Conservation (phyloP, 2,329 filamentous ascomycete species). For the Pseudogymnoascus sp. region DNA sequence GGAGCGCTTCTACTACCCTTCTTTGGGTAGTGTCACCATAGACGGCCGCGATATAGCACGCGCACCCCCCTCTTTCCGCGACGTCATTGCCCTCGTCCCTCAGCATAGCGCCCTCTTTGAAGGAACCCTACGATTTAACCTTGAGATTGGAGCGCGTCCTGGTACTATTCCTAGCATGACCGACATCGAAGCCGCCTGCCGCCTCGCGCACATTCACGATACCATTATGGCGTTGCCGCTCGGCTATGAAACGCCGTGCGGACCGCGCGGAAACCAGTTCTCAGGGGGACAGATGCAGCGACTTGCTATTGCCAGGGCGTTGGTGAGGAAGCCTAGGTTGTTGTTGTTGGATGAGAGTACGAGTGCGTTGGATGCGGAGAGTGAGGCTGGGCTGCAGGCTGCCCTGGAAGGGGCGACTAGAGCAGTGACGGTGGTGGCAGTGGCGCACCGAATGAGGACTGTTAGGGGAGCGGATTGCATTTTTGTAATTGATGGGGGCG, state of each 20-base stretch:
- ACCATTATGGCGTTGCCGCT: conserved; percentile 54
- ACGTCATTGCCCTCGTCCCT: conserved; percentile 46
- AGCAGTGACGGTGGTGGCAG: conserved; percentile 48
- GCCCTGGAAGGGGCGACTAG: conserved; percentile 50
- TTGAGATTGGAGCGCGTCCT: conserved; percentile 46
- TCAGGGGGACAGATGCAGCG: conserved; percentile 76
- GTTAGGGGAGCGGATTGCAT: conserved; percentile 49
- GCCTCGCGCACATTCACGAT: conserved; percentile 62
- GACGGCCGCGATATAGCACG: conserved; percentile 36
- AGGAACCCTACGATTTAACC: conserved; percentile 48
- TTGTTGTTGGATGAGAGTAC: conserved; percentile 78
- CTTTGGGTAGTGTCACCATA: conserved; percentile 24
- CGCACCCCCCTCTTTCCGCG: conserved; percentile 35
- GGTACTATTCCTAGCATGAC: conserved; percentile 45
- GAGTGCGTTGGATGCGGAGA: conserved; percentile 62
- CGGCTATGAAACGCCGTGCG: conserved; percentile 58
- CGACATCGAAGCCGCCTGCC: conserved; percentile 59
- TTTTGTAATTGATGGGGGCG: conserved; percentile 47
- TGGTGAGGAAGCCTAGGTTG: conserved; percentile 63
- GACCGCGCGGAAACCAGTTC: conserved; percentile 65
- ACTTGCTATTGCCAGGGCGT: conserved; percentile 67
- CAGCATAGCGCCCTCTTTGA: conserved; percentile 51
- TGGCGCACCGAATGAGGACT: conserved; percentile 50
- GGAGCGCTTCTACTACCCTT: conserved; percentile 43
- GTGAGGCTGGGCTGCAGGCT: conserved; percentile 56